Evolutionary conservation across 148 eudicot genomes (phyloP), one percentile per base, ranked within the genome.

Genomic region (Rhododendron ferrugineum): DNA sequence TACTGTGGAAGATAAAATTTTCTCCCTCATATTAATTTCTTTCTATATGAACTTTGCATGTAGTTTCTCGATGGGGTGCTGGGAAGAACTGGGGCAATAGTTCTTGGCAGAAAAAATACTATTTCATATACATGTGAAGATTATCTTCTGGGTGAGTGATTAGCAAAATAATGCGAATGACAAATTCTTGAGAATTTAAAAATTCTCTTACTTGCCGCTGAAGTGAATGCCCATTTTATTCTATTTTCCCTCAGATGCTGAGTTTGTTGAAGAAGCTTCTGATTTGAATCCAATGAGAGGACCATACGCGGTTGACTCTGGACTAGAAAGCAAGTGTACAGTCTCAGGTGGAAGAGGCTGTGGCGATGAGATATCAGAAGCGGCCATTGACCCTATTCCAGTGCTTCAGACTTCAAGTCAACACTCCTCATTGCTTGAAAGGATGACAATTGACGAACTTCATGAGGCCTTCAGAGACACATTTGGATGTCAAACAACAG

Each of bases 121-220:
- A 10, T 73, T 79, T 30, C 80, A 56, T 60, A 84, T 87, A 62
- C 75, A 32, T 70, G 78, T 37, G 86, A 87, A 79, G 84, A 79
- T 80, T 84, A 79, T 84, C 88, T 84, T 52, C 34, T 79, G 60
- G 84, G 88, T 80, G 62, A 87, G 83, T 79, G 49, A 40, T 77
- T 76, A 4, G 70, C 47, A 16, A 22, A 47, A 32, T 13, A 40
- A 46, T n/a, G 2, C 13, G 13, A 30, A 5, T 30, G 75, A 32
- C 30, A 30, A 40, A 70, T 70, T 30, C 2, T 70, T 5, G 37
- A 32, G 75, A 32, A 70, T 70, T 14, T 9, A 5, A 26, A 28
- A 30, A 32, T 37, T 40, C 44, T 37, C 23, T 52, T 16, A 13
- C 58, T 23, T 5, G 23, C 34, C 3, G 30, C 32, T 62, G 18